A percentile compares a stretch with the other conserved stretches of the same genome.
These are phyloP conservation scores for Rugonectria rugulosa DNA, from an alignment of 2,329 filamentous ascomycete genomes.

Conservation along the genomic window DNA sequence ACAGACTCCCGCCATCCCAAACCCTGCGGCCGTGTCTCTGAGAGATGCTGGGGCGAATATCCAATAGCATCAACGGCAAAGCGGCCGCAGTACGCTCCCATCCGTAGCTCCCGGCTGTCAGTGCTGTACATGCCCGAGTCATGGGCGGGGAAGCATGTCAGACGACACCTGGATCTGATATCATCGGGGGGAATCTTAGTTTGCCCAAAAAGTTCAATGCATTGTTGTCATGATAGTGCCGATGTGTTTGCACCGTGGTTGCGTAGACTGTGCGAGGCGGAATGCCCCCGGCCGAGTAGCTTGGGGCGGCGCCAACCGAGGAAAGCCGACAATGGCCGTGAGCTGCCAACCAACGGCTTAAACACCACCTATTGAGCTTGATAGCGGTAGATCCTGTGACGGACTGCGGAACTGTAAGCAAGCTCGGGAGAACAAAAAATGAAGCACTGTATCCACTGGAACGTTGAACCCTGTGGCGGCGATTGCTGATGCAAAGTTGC, in stretches of 20 bases:
- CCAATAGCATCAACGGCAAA: slow-evolving; percentile 32
- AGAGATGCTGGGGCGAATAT: slow-evolving; percentile 17
- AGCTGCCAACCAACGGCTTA: slow-evolving; percentile 20
- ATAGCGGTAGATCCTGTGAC: slow-evolving; percentile 19
- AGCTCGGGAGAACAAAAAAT: neutral
- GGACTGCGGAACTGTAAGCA: slow-evolving; percentile 23
- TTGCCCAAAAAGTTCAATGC: slow-evolving; percentile 10
- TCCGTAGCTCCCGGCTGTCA: slow-evolving; percentile 22
- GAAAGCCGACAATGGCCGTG: slow-evolving; percentile 52
- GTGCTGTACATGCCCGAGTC: slow-evolving; percentile 30
- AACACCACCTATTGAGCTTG: slow-evolving; percentile 5
- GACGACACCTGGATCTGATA: slow-evolving; percentile 34
- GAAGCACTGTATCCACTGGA: slow-evolving; percentile 1
- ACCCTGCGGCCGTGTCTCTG: slow-evolving; percentile 6
- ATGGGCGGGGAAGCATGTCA: slow-evolving; percentile 37
- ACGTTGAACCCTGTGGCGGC: slow-evolving; percentile 5
- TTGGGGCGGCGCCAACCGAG: slow-evolving; percentile 46
- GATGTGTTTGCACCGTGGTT: slow-evolving; percentile 28
- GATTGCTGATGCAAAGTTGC: neutral
- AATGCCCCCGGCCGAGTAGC: slow-evolving; percentile 39
- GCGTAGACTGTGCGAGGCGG: slow-evolving; percentile 41
- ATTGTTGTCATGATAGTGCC: slow-evolving; percentile 34
- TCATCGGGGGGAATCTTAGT: slow-evolving; percentile 32
- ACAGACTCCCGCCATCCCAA: slow-evolving; percentile 18
- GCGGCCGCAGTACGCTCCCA: slow-evolving; percentile 21